Percentiles rank a stretch among this genome's conserved stretches.
These are phyloP conservation scores for Aquanectria penicillioides DNA, from an alignment of 2,329 filamentous ascomycete species.

Conservation along the genomic window DNA sequence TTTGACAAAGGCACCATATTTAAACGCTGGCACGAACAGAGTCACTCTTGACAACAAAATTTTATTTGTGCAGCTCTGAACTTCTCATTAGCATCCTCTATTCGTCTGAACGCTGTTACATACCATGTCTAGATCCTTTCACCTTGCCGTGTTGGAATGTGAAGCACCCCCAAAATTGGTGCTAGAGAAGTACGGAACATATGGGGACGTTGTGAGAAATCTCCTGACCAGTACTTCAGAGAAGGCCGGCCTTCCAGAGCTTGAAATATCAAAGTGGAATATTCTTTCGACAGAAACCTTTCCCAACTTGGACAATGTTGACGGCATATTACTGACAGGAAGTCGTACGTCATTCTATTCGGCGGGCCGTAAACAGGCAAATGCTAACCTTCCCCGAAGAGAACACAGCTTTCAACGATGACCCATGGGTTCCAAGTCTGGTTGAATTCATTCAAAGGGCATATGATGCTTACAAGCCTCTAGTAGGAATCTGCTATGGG, in stretches of 20 bases:
- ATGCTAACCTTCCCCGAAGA: not conserved
- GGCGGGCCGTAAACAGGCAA: not conserved
- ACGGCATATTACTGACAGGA: conserved; percentile 24
- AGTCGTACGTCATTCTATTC: conserved; percentile 17
- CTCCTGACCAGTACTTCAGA: conserved; percentile 4
- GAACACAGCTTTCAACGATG: conserved; percentile 20
- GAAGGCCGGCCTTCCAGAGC: not conserved
- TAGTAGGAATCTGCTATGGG: conserved; percentile 30
- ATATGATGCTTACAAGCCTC: conserved; percentile 19
- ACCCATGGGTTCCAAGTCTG: conserved; percentile 21
- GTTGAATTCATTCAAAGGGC: conserved; percentile 11
- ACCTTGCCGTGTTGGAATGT: conserved; percentile 26
- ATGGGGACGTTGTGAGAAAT: conserved; percentile 24
- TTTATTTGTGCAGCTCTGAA: too few species aligned
- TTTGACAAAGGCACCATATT: too few species aligned
- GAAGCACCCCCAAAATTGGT: conserved; percentile 19
- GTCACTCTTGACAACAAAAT: too few species aligned
- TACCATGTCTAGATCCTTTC: too few species aligned
- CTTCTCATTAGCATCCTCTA: too few species aligned
- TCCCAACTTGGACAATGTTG: conserved; percentile 17
- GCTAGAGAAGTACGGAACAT: conserved; percentile 22
- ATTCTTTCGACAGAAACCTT: conserved; percentile 2
- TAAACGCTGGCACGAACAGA: too few species aligned
- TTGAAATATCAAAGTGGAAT: conserved; percentile 14
- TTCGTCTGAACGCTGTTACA: too few species aligned